Conservation (phyloP, 352 stramenopile species). For the Aphanomyces cochlioides region DNA sequence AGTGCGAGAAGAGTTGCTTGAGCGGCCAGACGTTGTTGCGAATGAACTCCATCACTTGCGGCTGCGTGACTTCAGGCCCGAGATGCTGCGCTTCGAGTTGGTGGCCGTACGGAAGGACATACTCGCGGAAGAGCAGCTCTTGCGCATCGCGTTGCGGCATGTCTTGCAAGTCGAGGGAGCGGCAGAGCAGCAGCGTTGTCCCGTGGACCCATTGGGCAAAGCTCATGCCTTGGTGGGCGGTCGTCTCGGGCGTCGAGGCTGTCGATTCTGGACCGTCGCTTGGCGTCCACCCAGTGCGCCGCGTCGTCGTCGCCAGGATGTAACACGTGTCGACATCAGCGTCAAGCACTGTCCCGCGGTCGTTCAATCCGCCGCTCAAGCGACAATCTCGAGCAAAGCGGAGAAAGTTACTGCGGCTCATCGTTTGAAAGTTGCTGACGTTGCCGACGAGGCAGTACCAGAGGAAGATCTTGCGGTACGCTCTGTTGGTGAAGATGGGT, state of each 20-base stretch:
- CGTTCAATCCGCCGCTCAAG: constrained; percentile 38
- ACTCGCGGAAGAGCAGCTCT: constrained; percentile 45
- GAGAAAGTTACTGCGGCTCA: constrained; percentile 55
- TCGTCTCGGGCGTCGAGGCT: neutral
- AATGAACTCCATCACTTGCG: constrained; percentile 65
- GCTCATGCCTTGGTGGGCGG: constrained; percentile 35
- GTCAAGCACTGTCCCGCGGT: constrained; percentile 40
- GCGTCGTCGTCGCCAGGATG: constrained; percentile 1
- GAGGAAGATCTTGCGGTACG: constrained; percentile 58
- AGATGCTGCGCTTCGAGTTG: constrained; percentile 57
- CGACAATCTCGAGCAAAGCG: constrained; percentile 63
- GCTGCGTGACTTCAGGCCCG: constrained; percentile 60
- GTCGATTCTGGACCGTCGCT: neutral
- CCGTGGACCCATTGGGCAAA: constrained; percentile 53
- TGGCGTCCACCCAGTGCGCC: neutral
- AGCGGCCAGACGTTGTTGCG: constrained; percentile 63
- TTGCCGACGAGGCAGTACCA: constrained; percentile 62
- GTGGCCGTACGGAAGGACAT: constrained; percentile 52
- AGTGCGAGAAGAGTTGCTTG: constrained; percentile 77
- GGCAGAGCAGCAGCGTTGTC: constrained; percentile 47
- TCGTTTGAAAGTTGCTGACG: constrained; percentile 60
- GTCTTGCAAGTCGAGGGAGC: constrained; percentile 31
- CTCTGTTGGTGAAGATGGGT: constrained; percentile 47
- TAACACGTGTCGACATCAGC: constrained; percentile 51
- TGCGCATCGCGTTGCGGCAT: constrained; percentile 35